Percentiles rank a stretch among this genome's conserved stretches.
Conservation (phyloP, 805 yeast species). For the Monosporozyma unispora region DNA sequence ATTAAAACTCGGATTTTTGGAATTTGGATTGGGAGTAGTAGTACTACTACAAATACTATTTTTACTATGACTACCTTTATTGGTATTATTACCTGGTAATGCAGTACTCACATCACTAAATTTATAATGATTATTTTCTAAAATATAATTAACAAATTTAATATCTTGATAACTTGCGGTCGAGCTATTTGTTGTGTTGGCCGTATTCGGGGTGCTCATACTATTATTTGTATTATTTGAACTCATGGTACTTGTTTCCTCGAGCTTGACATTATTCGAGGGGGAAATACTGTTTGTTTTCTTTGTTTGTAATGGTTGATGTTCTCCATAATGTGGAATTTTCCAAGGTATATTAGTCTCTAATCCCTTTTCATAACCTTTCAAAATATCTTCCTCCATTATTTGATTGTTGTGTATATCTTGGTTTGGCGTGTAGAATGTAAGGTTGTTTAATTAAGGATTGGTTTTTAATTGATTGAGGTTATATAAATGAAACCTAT, state of each 20-base stretch:
- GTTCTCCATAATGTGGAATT: neutral
- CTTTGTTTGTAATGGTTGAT: neutral
- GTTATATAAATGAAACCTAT: no score
- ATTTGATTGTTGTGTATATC: neutral
- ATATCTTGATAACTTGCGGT: neutral
- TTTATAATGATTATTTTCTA: neutral
- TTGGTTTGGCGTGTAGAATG: no score
- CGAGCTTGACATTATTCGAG: neutral
- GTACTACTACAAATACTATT: neutral
- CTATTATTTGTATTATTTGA: neutral
- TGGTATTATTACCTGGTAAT: neutral
- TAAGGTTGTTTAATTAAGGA: no score
- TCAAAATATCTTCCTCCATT: neutral
- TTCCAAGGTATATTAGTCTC: neutral
- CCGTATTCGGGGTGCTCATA: neutral
- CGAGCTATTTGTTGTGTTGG: neutral
- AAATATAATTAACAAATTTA: neutral
- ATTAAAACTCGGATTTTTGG: neutral
- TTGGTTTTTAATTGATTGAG: no score
- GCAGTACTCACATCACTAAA: neutral
- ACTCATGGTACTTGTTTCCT: neutral
- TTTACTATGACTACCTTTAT: neutral
- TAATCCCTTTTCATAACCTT: neutral
- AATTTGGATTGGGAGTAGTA: no score
- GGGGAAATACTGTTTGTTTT: neutral